Base-by-base conservation (phyloP, 75 land plant species). In the Selaginella tamariscina region DNA sequence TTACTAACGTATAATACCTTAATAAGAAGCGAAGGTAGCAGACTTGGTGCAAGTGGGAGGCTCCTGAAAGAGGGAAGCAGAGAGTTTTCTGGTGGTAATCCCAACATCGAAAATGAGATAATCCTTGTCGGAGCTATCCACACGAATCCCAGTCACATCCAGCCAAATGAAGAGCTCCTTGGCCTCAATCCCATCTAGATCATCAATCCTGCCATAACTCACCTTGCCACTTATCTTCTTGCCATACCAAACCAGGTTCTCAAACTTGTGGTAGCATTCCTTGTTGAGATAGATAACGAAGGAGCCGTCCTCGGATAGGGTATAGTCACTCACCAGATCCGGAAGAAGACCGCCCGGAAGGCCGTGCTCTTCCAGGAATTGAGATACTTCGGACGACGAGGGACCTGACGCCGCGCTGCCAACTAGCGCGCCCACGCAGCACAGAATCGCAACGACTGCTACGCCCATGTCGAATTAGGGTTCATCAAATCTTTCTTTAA, bases 31-130 rank as follows among this genome's bases (percentile, higher is more conserved):
- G n/a, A n/a, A n/a, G n/a, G n/a, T n/a, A n/a, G n/a, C n/a, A 39
- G 49, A 39, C 49, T 39, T 39, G 5, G 49, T 32, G 82, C 97
- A 92, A 28, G 77, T 79, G 15, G 82, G 85, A 9, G 87, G 87
- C 30, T 65, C 68, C 73, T 88, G 89, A 54, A 92, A 92, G 64
- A 77, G 71, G 8, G 93, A 83, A 11, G 82, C 70, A 0, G 86
- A 72, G 56, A 84, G 85, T 29, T 76, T 82, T 79, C 86, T 92
- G 32, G 72, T 68, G 49, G 84, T 75, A 29, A 84, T 83, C 2
- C 97, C 97, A 29, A 92, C 97, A 39, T 88, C 95, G 56, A 92
- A 92, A 56, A 84, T 84, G 63, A 92, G 88, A 64, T 84, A 65
- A 44, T 89, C 85, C 21, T 83, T 78, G 69, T 81, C 77, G 31